Evolutionary conservation across 73 alveolate genomes (phyloP).

Genomic region (Loxodes magnus): DNA sequence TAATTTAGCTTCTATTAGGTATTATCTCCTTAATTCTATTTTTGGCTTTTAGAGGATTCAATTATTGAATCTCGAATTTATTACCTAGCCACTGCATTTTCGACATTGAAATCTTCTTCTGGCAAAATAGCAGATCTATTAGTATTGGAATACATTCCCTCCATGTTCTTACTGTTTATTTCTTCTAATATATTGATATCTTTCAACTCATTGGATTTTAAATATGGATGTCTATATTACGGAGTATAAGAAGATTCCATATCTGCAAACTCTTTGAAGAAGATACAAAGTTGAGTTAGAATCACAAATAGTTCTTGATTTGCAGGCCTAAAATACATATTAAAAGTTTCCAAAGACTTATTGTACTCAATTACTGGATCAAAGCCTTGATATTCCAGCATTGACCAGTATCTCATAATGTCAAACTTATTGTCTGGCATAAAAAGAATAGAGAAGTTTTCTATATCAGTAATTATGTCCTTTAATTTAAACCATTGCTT

Average conservation of each 20-base stretch:
- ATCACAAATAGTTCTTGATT: constrained; percentile 34
- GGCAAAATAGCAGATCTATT: constrained; percentile 9
- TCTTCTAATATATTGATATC: constrained; percentile 28
- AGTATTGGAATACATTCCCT: constrained; percentile 5
- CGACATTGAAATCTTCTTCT: constrained; percentile 28
- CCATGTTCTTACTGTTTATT: constrained; percentile 13
- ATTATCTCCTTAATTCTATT: constrained; percentile 13
- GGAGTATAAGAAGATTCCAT: constrained; percentile 25
- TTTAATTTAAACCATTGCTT: constrained; percentile 32
- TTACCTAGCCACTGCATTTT: constrained; percentile 20
- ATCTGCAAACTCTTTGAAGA: constrained; percentile 43
- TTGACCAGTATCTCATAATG: constrained; percentile 28
- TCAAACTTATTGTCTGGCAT: constrained; percentile 33
- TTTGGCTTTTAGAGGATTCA: constrained; percentile 4
- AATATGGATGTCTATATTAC: constrained; percentile 38
- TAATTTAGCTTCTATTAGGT: constrained; percentile 11
- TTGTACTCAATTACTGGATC: constrained; percentile 54
- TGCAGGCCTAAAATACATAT: constrained; percentile 24
- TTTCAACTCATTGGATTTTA: constrained; percentile 25
- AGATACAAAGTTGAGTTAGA: constrained; percentile 30
- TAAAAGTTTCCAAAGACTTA: constrained; percentile 37
- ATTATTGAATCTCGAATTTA: constrained; percentile 12
- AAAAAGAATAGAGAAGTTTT: constrained; percentile 35
- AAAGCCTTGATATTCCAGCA: constrained; percentile 19
- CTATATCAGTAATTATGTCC: constrained; percentile 28